Evolutionary conservation across 306 rosid genomes (phyloP), one percentile per base, ranked within the genome.

Genomic region (Sindora glabra): DNA sequence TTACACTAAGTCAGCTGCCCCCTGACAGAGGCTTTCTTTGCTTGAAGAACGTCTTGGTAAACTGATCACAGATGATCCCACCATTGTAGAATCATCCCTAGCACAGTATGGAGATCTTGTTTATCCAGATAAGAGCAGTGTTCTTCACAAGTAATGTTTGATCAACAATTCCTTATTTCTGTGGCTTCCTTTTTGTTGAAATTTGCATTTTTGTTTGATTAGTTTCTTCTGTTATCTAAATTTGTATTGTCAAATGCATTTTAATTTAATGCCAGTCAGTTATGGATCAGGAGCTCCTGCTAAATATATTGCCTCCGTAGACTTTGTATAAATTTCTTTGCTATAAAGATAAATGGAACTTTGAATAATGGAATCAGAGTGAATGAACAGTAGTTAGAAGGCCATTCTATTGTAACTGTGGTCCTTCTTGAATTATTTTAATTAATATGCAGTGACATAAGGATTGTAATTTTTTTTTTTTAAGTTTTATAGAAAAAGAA

Each of bases 31-130:
- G 79, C 89, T 92, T 60, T 25, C 81, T 57, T 65, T 29, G 80
- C 74, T 89, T 67, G 94, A 92, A 82, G 97, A 92, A 58, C 95
- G 86, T 73, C 81, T 92, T 33, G 95, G 95, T 69, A 89, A 80
- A 60, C 55, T 92, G 72, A 71, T 68, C 30, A 86, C 97, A 4
- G 97, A 89, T 15, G 85, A 78, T 51, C 90, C 99, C 34, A 76
- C 96, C 58, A 64, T 84, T 62, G 87, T 92, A 44, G 87, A 89
- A 71, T 32, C 87, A 70, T 70, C 99, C 56, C 96, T 89, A 54
- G 86, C 85, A 12, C 94, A 84, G 44, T 92, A 89, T 61, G 89
- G 89, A 68, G 99, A 89, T 71, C 77, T 92, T 68, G 96, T 92
- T 63, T 82, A 89, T 81, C 94, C 82, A 40, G 87, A 92, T 63